Percentiles rank a stretch among this genome's conserved stretches.
phyloP scores from a whole-genome alignment of 768 basidiomycete species.

The Amanita fuliginea region DNA sequence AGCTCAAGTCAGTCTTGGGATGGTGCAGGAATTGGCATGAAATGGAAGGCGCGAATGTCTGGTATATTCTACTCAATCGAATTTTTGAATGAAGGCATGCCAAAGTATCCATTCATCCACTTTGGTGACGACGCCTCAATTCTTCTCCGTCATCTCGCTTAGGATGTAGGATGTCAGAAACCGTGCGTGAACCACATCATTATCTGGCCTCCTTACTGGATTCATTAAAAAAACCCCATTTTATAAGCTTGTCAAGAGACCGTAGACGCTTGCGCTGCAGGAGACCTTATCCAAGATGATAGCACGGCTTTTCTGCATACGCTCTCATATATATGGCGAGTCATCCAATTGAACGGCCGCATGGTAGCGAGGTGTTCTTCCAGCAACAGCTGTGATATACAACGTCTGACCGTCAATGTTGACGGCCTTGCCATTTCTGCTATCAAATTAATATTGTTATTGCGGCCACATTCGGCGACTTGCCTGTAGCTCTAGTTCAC shows the following conservation, averaged over 20 bases:
- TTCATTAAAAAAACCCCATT: no score
- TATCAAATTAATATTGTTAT: slow-evolving; percentile 17
- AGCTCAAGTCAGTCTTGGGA: no score
- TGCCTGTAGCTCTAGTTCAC: slow-evolving; percentile 52
- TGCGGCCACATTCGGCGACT: slow-evolving; percentile 28
- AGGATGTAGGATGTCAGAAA: no score
- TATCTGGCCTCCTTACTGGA: no score
- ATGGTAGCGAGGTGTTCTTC: slow-evolving; percentile 50
- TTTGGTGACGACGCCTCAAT: no score
- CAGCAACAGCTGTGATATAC: slow-evolving; percentile 56
- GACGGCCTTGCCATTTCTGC: slow-evolving; percentile 42
- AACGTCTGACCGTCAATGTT: slow-evolving; percentile 54
- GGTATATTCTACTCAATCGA: no score
- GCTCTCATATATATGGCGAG: slow-evolving; percentile 30
- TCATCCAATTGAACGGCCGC: slow-evolving; percentile 32
- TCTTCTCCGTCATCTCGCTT: no score
- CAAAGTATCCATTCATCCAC: no score
- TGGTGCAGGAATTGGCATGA: no score
- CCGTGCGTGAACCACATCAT: no score
- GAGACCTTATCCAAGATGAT: slow-evolving; percentile 64
- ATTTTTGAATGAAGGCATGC: no score
- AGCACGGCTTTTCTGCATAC: slow-evolving; percentile 50
- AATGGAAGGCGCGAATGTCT: no score
- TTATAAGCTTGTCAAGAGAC: slow-evolving; percentile 75
- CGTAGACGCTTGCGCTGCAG: slow-evolving; percentile 63